A percentile compares a stretch with the other conserved stretches of the same genome.
Conservation (phyloP, 2,329 filamentous ascomycete species). For the Claviceps pazoutovae region DNA sequence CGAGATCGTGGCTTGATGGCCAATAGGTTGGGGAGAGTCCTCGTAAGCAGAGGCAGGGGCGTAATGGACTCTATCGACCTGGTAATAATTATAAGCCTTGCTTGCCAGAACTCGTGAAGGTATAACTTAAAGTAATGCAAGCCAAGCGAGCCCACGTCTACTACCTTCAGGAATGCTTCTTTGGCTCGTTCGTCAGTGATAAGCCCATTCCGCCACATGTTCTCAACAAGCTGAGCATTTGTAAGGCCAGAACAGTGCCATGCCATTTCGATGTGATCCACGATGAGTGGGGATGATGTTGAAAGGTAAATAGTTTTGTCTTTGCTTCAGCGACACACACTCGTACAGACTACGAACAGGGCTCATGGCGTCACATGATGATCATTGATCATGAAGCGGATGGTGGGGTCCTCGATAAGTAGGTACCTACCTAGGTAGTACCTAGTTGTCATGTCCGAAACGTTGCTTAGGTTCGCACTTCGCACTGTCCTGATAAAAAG, state of each 20-base stretch:
- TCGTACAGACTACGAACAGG: neutral
- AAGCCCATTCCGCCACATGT: conserved; percentile 57
- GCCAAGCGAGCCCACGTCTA: neutral
- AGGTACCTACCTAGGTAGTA: too few species aligned
- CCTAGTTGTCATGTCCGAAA: neutral
- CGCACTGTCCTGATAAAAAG: neutral
- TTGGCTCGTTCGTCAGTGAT: conserved; percentile 61
- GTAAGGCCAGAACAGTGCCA: conserved; percentile 71
- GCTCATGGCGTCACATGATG: neutral
- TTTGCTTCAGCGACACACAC: neutral
- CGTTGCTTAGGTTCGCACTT: neutral
- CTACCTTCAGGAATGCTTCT: conserved; percentile 52
- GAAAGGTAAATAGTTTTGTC: neutral
- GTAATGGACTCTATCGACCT: conserved; percentile 86
- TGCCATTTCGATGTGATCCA: conserved; percentile 49
- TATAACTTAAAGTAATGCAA: neutral
- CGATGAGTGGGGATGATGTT: neutral
- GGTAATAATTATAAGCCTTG: neutral
- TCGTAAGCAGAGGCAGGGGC: conserved; percentile 56
- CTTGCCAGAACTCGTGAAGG: neutral
- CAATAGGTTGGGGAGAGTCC: conserved; percentile 42
- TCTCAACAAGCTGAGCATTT: conserved; percentile 65
- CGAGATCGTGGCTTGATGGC: conserved; percentile 41
- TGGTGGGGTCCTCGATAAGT: too few species aligned
- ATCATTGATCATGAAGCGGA: too few species aligned